Conservation (phyloP, 1,284 basidiomycete genomes). For the Schizophyllum commune region DNA sequence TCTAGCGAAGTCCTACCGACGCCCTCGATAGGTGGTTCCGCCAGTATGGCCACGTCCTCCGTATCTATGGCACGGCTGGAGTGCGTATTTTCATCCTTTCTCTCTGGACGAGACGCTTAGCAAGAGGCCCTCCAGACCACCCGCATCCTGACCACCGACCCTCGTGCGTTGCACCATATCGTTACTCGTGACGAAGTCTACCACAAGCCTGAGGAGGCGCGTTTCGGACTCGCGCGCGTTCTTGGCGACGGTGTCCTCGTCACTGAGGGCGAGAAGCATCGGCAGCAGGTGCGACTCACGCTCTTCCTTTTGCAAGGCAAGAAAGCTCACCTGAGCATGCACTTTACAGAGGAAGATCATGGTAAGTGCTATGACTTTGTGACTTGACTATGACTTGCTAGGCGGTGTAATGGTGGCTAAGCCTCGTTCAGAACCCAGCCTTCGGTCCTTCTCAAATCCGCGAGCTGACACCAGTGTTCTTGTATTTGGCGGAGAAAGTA, state of each 20-base stretch:
- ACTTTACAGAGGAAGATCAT: too few species aligned
- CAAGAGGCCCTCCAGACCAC: not conserved
- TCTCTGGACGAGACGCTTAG: not conserved
- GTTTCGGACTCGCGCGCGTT: not conserved
- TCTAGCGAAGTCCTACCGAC: too few species aligned
- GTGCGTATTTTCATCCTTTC: not conserved
- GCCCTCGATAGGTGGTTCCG: not conserved
- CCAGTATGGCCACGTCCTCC: not conserved
- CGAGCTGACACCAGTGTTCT: slow-evolving; percentile 45
- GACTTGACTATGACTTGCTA: too few species aligned
- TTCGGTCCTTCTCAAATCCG: slow-evolving; percentile 49
- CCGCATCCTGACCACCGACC: slow-evolving; percentile 1
- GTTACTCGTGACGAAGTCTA: slow-evolving; percentile 4
- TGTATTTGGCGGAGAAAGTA: slow-evolving; percentile 44
- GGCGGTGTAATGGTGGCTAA: too few species aligned
- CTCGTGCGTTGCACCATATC: slow-evolving; percentile 7
- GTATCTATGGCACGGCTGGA: not conserved
- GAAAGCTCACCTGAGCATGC: too few species aligned
- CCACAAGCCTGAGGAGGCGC: not conserved
- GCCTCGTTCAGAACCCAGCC: slow-evolving; percentile 53
- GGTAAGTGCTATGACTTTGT: not conserved
- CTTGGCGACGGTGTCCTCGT: slow-evolving; percentile 2
- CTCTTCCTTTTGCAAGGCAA: not conserved
- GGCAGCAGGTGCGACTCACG: not conserved
- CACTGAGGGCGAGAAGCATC: not conserved